Evolutionary conservation across 257 asterid genomes (phyloP), one percentile per base, ranked within the genome.

Genomic region (Penstemon eatonii): DNA sequence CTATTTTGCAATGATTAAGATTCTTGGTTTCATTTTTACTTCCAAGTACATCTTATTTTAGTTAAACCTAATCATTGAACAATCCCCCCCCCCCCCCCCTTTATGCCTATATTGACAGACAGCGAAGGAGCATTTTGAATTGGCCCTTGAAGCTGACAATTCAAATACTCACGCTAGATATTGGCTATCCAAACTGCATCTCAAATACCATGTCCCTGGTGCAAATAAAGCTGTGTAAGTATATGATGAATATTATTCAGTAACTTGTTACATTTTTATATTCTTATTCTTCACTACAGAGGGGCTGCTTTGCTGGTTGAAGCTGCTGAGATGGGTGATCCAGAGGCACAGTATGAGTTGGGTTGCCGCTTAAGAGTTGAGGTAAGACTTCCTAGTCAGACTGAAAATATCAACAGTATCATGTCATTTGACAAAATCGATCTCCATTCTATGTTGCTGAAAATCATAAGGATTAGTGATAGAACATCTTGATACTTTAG

Each of bases 241-340:
- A 49, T 8, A 15, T 10, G 2, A 49, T 33, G 3, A 42, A 47
- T 42, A n/a, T 63, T 51, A 12, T 46, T 61, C 19, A n/a, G 39
- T 59, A 55, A 58, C 55, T 73, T 39, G 8, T 84, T 49, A 39
- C 58, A 56, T 67, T 61, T 67, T 4, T 56, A 39, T 70, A 53
- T 75, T 25, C 43, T 74, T 76, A 45, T 63, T 75, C 66, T 18
- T 77, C 62, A 46, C 49, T 71, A 72, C 74, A 92, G 98, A 68
- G 97, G 97, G 13, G 97, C 96, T 80, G 96, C 99, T 63, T 90
- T 93, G 81, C 85, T 93, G 73, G 88, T 93, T 45, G 99, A 93
- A 83, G 97, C 99, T 77, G 97, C 96, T 43, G 97, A 93, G 80
- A 93, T 90, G 98, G 99, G 99, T 47, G 81, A 93, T 74, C 86